phyloP scores from a whole-genome alignment of 352 stramenopile species.

The Pythium rishiriense region DNA sequence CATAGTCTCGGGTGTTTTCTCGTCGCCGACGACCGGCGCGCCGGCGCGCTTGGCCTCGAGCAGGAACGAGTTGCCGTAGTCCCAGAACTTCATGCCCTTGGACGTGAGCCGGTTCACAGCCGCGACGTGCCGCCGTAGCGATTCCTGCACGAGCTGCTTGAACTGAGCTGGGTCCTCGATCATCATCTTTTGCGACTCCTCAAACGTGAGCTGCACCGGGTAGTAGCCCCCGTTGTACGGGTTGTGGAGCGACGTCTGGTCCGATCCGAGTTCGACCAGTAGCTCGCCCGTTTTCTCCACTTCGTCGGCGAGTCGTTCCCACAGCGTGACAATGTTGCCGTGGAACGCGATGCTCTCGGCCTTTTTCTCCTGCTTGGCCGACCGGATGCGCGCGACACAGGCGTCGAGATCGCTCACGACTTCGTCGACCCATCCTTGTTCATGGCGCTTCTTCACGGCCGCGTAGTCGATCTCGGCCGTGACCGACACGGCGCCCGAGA shows the following conservation, averaged over 20 bases:
- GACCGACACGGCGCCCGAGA: slow-evolving; percentile 83
- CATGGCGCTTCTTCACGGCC: slow-evolving; percentile 83
- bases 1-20: slow-evolving; percentile 50
- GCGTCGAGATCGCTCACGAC: slow-evolving; percentile 67
- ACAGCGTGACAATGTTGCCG: slow-evolving; percentile 87
- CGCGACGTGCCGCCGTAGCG: slow-evolving; percentile 69
- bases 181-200: slow-evolving; percentile 86
- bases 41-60: slow-evolving; percentile 79
- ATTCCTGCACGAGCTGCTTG: slow-evolving; percentile 78
- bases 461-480: slow-evolving; percentile 80
- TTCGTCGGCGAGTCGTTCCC: slow-evolving; percentile 79
- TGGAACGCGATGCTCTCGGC: slow-evolving; percentile 82
- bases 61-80: slow-evolving; percentile 91
- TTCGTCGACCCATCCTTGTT: slow-evolving; percentile 87
- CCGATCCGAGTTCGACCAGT: slow-evolving; percentile 83
- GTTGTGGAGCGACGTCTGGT: slow-evolving; percentile 91
- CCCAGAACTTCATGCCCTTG: slow-evolving; percentile 88
- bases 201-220: slow-evolving; percentile 79
- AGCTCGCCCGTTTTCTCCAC: slow-evolving; percentile 68
- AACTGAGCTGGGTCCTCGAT: slow-evolving; percentile 68
- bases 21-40: slow-evolving; percentile 68
- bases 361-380: slow-evolving; percentile 57
- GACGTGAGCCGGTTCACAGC: slow-evolving; percentile 81
- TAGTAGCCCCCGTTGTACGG: slow-evolving; percentile 91
- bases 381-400: slow-evolving; percentile 61